phyloP scores from a whole-genome alignment of 2,329 filamentous ascomycete genomes.

The Tolypocladium guangdongense region DNA sequence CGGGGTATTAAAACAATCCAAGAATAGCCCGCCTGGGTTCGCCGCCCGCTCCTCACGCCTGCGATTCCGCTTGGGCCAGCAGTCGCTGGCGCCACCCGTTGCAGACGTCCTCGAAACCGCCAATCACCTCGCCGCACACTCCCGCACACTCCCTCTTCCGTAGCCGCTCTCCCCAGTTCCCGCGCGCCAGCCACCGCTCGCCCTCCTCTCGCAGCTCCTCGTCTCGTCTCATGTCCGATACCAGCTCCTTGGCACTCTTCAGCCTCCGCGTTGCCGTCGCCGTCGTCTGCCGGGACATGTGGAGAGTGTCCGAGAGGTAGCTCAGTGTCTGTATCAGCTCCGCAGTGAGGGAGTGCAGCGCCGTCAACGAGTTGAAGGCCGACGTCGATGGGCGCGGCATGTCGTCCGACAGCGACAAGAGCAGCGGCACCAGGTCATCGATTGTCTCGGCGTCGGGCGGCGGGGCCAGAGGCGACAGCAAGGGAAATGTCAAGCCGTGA shows the following conservation, averaged over 20 bases:
- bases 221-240: constrained; percentile 75
- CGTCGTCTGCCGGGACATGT: constrained; percentile 87
- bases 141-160: constrained; percentile 68
- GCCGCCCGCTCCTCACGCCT: constrained; percentile 17
- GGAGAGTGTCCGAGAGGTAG: constrained; percentile 79
- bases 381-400: constrained; percentile 55
- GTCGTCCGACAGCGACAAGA: constrained; percentile 51
- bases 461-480: constrained; percentile 58
- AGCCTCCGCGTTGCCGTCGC: constrained; percentile 70
- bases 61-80: constrained; percentile 50
- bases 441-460: constrained; percentile 54
- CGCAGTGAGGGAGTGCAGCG: constrained; percentile 58
- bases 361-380: constrained; percentile 54
- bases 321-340: constrained; percentile 73
- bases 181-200: constrained; percentile 66
- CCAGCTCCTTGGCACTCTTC: constrained; percentile 71
- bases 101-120: constrained; percentile 86
- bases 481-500: constrained; percentile 58
- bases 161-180: constrained; percentile 73
- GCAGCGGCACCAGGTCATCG: constrained; percentile 57
- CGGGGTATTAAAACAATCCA: background rate
- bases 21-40: background rate
- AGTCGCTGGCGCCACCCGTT: constrained; percentile 71
- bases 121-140: constrained; percentile 79
- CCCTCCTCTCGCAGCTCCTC: constrained; percentile 75